A percentile compares a stretch with the other conserved stretches of the same genome.
phyloP scores from a whole-genome alignment of 805 yeast species.

The Ogataea zsoltii region DNA sequence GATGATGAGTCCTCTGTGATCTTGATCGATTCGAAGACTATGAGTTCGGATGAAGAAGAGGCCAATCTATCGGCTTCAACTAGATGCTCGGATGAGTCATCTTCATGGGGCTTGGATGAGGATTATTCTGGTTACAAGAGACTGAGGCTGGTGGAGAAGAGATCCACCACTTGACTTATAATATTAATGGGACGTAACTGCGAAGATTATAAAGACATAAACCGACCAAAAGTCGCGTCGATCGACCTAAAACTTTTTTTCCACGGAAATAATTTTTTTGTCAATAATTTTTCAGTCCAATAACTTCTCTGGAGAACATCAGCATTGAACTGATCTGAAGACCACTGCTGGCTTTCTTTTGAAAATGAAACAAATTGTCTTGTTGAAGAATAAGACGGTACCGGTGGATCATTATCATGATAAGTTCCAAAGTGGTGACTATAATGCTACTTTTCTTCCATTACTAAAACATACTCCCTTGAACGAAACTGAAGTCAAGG shows the following conservation, averaged over 20 bases:
- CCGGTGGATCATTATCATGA: conserved; percentile 69
- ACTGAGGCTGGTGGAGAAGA: conserved; percentile 21
- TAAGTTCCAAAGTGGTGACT: conserved; percentile 38
- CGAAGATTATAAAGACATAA: too few relatives aligned
- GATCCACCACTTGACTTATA: conserved; percentile 2
- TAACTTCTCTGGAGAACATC: conserved; percentile 2
- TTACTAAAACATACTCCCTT: conserved; percentile 65
- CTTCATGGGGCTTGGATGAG: conserved; percentile 16
- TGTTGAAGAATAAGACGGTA: conserved; percentile 71
- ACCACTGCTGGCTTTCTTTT: too few relatives aligned
- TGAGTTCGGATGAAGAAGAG: conserved; percentile 14
- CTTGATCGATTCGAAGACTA: conserved; percentile 14
- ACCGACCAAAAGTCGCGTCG: too few relatives aligned
- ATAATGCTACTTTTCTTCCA: conserved; percentile 63
- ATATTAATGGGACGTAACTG: too few relatives aligned
- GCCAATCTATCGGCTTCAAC: conserved; percentile 4
- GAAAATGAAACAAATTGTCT: conserved; percentile 37
- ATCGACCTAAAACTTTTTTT: conserved; percentile 9
- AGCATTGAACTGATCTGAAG: neutral
- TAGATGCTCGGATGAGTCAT: conserved; percentile 2
- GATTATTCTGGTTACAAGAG: conserved; percentile 15
- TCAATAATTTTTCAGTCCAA: conserved; percentile 3
- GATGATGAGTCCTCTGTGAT: conserved; percentile 10
- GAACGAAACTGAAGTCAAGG: conserved; percentile 45
- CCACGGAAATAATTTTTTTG: neutral